Evolutionary conservation across 441 rosid species (phyloP).

Genomic region (Syzygium malaccense): DNA sequence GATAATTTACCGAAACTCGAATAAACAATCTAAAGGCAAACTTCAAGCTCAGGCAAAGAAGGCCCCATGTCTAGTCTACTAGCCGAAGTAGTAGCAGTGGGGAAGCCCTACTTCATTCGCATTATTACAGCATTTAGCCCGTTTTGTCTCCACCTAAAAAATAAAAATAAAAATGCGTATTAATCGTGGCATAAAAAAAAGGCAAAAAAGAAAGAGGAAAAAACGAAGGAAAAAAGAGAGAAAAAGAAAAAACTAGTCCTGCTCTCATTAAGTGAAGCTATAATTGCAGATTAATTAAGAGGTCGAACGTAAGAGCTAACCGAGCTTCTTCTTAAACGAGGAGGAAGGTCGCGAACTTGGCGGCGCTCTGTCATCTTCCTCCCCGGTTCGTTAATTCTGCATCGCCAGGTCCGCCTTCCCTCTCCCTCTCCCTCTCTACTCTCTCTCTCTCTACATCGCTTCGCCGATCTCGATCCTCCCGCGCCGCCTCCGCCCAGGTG

Average conservation of each 20-base stretch:
- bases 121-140: not conserved
- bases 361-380: not conserved
- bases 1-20: not conserved
- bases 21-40: not conserved
- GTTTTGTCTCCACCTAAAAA: not conserved
- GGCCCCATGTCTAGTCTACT: not conserved
- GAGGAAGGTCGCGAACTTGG: not conserved
- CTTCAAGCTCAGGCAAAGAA: not conserved
- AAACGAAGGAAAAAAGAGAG: no score
- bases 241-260: not conserved
- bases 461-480: not conserved
- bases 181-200: not conserved
- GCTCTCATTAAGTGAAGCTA: not conserved
- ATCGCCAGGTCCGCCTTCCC: not conserved
- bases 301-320: not conserved
- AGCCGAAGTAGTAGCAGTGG: not conserved
- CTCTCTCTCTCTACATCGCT: not conserved
- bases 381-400: not conserved
- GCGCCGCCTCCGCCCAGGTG: not conserved
- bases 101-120: not conserved
- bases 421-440: not conserved
- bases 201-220: not conserved
- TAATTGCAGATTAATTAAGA: not conserved
- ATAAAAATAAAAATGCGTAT: not conserved
- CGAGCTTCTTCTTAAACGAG: not conserved